Percentiles rank a stretch among this genome's conserved stretches.
Evolutionary conservation across 139 green algal genomes (phyloP).

Genomic region (Desmodesmus armatus): DNA sequence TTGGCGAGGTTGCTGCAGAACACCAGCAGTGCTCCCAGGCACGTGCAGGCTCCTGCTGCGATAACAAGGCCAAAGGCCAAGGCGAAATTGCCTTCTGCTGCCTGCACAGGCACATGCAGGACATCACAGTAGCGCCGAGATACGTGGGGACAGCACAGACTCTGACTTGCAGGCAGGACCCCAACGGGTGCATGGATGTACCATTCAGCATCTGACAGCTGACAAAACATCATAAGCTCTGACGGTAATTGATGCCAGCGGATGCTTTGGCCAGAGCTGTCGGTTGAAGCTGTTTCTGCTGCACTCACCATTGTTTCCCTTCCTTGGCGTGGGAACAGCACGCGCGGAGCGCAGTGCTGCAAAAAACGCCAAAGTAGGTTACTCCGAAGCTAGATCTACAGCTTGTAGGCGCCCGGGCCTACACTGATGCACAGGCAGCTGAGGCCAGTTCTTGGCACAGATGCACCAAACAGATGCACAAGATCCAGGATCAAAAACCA

Average conservation of each 20-base stretch:
- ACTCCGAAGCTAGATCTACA: conserved; percentile 44
- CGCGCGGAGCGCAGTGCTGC: conserved; percentile 5
- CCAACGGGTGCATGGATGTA: no score
- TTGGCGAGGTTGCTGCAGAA: conserved; percentile 70
- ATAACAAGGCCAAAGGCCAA: conserved; percentile 77
- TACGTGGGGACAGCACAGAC: neutral
- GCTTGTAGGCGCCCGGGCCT: no score
- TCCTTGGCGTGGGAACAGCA: conserved; percentile 22
- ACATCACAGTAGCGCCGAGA: neutral
- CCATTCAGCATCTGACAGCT: neutral
- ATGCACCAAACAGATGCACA: no score
- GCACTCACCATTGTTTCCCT: neutral
- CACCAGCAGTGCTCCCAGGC: conserved; percentile 63
- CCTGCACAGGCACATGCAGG: neutral
- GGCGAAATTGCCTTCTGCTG: conserved; percentile 47
- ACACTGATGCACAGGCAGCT: no score
- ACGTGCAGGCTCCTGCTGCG: conserved; percentile 66
- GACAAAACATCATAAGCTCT: neutral
- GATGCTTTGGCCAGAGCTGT: neutral
- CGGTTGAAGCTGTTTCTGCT: neutral
- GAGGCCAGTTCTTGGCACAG: no score
- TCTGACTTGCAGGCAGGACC: neutral
- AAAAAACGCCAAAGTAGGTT: conserved; percentile 22
- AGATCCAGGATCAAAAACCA: no score
- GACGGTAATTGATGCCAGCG: neutral